Conservation (phyloP, 352 stramenopile species). For the Phytophthora idaei region DNA sequence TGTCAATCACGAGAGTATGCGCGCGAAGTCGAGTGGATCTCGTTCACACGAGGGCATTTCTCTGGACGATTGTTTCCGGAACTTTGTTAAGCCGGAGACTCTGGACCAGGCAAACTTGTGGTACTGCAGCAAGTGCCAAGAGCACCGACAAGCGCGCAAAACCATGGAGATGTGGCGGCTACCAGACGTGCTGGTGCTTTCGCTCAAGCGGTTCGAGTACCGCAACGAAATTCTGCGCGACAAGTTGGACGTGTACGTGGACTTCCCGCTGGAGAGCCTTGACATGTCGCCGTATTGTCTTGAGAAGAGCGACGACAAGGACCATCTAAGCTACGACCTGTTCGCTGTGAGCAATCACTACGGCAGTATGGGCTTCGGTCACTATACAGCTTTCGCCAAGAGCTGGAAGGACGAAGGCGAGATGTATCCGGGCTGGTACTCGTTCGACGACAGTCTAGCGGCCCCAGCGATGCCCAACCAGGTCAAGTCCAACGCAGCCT, state of each 20-base stretch:
- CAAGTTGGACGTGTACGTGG: constrained; percentile 85
- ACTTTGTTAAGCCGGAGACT: constrained; percentile 84
- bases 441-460: constrained; percentile 85
- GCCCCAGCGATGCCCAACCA: constrained; percentile 55
- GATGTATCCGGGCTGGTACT: constrained; percentile 78
- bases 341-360: constrained; percentile 93
- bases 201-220: constrained; percentile 91
- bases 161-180: constrained; percentile 85
- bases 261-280: constrained; percentile 86
- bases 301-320: constrained; percentile 45
- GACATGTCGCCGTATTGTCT: constrained; percentile 86
- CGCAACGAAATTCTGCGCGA: constrained; percentile 81
- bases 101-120: constrained; percentile 86
- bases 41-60: constrained; percentile 50
- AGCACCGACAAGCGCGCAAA: constrained; percentile 79
- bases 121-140: constrained; percentile 84
- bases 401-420: constrained; percentile 68
- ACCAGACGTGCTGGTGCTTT: constrained; percentile 84
- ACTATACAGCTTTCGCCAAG: constrained; percentile 90
- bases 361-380: constrained; percentile 88
- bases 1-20: constrained; percentile 59
- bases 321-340: constrained; percentile 78
- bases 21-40: constrained; percentile 28
- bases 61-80: constrained; percentile 83
- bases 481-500: constrained; percentile 83